Base-by-base conservation (phyloP, 164 flowering plant species). In the Sextonia rubra region DNA sequence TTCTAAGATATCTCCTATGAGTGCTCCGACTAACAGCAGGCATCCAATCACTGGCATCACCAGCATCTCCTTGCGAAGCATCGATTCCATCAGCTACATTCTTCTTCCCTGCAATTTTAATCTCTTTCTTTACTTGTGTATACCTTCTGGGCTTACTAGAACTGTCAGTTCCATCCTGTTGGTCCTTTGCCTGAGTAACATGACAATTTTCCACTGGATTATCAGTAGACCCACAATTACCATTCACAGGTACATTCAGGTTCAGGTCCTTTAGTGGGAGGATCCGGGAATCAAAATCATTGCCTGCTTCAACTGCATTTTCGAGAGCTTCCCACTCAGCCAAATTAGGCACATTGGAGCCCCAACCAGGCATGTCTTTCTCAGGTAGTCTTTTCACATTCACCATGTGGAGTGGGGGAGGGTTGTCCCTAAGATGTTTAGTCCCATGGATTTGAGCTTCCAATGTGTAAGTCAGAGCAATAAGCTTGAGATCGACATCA, bases 331-430 rank as follows among this genome's bases (percentile, higher is more conserved):
- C 99, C 99, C 99, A 95, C 74, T 95, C 98, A 71, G 86, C 90
- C 79, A 93, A 74, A 82, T 95, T 95, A 56, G 97, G 90, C 17
- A 95, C 98, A 82, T 95, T 95, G 23, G 84, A 73, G 12, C 99
- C 99, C 98, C 99, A 95, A 0, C 99, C 99, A 47, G 98, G 99
- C 88, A 93, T 71, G 32, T 91, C 97, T 77, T 89, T 95, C 80
- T 88, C 97, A 14, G 95, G 89, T 47, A 95, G 74, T 77, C 89
- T 86, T 80, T 80, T 93, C 9, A 89, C 90, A 76, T 87, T 90
- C 69, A 95, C 88, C 64, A 82, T 67, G 66, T 87, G 91, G 12
- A 95, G 76, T 64, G 98, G 91, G 1, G 95, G 99, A 69, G 98
- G 98, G 20, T 69, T 83, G 68, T 89, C 91, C 70, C 93, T 86